A percentile compares a stretch with the other conserved stretches of the same genome.
Conservation (phyloP, 305 asterid genomes). For the Salvia sclarea region DNA sequence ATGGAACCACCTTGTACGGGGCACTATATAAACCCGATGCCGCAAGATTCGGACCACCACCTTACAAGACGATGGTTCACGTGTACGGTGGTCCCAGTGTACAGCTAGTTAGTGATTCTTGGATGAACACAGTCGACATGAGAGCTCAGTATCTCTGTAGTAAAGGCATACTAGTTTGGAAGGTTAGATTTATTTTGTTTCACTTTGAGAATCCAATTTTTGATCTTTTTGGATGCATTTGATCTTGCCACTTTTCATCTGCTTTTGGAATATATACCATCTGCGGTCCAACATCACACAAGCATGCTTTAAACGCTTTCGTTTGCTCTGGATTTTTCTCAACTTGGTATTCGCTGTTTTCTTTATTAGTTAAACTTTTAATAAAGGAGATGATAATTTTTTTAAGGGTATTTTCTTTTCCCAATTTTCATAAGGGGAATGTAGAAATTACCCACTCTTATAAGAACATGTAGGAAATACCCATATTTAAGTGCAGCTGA, state of each 20-base stretch:
- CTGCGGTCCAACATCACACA: conserved; percentile 19
- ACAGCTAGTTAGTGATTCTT: conserved; percentile 78
- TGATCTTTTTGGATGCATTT: conserved; percentile 16
- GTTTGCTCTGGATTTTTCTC: neutral
- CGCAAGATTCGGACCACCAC: conserved; percentile 82
- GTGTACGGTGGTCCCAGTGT: conserved; percentile 95
- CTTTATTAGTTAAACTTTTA: neutral
- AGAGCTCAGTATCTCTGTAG: conserved; percentile 83
- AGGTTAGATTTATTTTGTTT: conserved; percentile 50
- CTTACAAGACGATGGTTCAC: conserved; percentile 86
- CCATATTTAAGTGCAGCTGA: too few relatives aligned
- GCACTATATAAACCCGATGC: conserved; percentile 75
- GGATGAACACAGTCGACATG: conserved; percentile 90
- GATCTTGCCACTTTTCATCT: conserved; percentile 19
- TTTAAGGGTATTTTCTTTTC: too few relatives aligned
- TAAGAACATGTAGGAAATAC: too few relatives aligned
- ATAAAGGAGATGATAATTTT: neutral
- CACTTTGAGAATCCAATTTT: conserved; percentile 16
- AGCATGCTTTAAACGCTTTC: neutral
- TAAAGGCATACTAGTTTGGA: conserved; percentile 92
- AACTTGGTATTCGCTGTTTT: conserved; percentile 5
- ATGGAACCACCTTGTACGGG: conserved; percentile 76
- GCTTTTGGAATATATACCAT: conserved; percentile 37
- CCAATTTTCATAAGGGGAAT: too few relatives aligned
- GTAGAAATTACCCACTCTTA: too few relatives aligned